Evolutionary conservation across 2,329 filamentous ascomycete genomes (phyloP).

Genomic region (Incumbomyces lentus): DNA sequence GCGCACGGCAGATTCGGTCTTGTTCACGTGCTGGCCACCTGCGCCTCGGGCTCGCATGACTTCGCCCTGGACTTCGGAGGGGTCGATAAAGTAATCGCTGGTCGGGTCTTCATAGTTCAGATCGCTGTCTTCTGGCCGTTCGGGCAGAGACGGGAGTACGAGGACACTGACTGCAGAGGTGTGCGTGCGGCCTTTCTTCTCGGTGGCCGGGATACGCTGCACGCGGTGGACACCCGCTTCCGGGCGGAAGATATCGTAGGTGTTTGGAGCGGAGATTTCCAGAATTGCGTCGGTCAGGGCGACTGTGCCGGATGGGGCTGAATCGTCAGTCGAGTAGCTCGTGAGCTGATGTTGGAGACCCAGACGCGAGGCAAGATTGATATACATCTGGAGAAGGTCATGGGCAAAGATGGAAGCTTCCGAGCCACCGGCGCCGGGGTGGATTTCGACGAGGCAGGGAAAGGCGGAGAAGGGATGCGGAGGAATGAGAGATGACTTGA

Average conservation of each 20-base stretch:
- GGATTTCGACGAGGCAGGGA: slow-evolving; percentile 82
- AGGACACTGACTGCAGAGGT: slow-evolving; percentile 88
- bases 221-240: slow-evolving; percentile 94
- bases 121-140: slow-evolving; percentile 36
- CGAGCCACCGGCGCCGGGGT: slow-evolving; percentile 81
- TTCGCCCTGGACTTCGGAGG: slow-evolving; percentile 70
- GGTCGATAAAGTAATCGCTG: slow-evolving; percentile 84
- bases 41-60: slow-evolving; percentile 88
- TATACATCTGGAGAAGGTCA: slow-evolving; percentile 84
- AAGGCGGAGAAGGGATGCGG: slow-evolving; percentile 81
- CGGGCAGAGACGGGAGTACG: slow-evolving; percentile 74
- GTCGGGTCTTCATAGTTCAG: slow-evolving; percentile 68
- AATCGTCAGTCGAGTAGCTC: slow-evolving; percentile 70
- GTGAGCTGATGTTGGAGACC: slow-evolving; percentile 58
- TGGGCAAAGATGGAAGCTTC: slow-evolving; percentile 87
- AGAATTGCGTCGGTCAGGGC: slow-evolving; percentile 81
- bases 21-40: slow-evolving; percentile 96
- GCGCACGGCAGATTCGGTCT: slow-evolving; percentile 89
- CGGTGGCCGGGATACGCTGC: slow-evolving; percentile 83
- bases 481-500: slow-evolving; percentile 72
- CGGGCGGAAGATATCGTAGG: slow-evolving; percentile 70
- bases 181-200: slow-evolving; percentile 82
- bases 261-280: slow-evolving; percentile 64
- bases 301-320: slow-evolving; percentile 42
- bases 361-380: slow-evolving; percentile 59